A percentile compares a stretch with the other conserved stretches of the same genome.
phyloP scores from a whole-genome alignment of 768 basidiomycete genomes.

The Leccinum uliginosum region DNA sequence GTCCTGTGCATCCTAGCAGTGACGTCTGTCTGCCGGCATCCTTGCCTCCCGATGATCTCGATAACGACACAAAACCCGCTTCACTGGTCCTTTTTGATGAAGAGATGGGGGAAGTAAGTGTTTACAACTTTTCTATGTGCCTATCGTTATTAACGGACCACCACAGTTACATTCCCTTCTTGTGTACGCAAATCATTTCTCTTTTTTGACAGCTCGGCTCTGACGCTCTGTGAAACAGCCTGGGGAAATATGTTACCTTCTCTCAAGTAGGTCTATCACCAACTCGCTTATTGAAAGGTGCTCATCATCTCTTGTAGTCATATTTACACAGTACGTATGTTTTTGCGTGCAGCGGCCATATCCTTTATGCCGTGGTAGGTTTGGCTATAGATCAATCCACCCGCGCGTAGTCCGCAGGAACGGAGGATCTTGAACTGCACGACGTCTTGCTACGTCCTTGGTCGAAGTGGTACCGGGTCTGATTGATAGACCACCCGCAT shows the following conservation, averaged over 20 bases:
- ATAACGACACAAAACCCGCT: slow-evolving; percentile 9
- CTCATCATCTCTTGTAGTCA: slow-evolving; percentile 16
- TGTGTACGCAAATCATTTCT: slow-evolving; percentile 37
- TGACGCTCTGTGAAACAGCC: slow-evolving; percentile 38
- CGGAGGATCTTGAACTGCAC: slow-evolving; percentile 55
- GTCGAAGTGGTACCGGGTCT: slow-evolving; percentile 73
- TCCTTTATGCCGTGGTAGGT: slow-evolving; percentile 8
- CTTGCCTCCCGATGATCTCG: slow-evolving; percentile 40
- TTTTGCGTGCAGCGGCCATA: neutral
- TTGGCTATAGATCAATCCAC: slow-evolving; percentile 15
- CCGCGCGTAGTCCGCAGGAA: slow-evolving; percentile 38
- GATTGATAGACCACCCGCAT: neutral
- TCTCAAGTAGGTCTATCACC: slow-evolving; percentile 19
- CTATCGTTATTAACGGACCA: neutral
- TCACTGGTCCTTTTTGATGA: slow-evolving; percentile 38
- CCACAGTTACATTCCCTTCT: slow-evolving; percentile 52
- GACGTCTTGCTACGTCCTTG: slow-evolving; percentile 60
- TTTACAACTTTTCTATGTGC: neutral
- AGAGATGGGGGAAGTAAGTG: slow-evolving; percentile 44
- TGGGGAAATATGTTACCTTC: slow-evolving; percentile 29
- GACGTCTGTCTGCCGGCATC: slow-evolving; percentile 46
- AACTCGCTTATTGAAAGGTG: slow-evolving; percentile 37
- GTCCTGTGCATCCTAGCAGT: slow-evolving; percentile 31
- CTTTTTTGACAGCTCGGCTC: slow-evolving; percentile 11
- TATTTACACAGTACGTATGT: slow-evolving; percentile 18